Conservation (phyloP, 2,329 filamentous ascomycete genomes). For the Aaosphaeria pasadenensis region DNA sequence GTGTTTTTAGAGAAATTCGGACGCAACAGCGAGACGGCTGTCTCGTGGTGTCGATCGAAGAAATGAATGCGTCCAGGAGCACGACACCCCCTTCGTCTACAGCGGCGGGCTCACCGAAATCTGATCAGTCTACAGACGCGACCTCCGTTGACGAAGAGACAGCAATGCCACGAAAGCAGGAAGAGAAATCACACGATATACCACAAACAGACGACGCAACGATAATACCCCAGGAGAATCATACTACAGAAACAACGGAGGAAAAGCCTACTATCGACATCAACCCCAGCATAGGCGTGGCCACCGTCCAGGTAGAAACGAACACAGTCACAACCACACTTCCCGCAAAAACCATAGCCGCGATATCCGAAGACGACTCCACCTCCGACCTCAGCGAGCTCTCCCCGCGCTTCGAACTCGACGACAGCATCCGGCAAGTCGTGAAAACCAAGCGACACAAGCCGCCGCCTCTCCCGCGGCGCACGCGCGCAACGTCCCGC, state of each 20-base stretch:
- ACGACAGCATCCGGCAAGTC: slow-evolving; percentile 34
- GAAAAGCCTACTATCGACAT: neutral
- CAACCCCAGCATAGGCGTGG: slow-evolving; percentile 25
- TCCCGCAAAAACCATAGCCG: neutral
- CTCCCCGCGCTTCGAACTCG: slow-evolving; percentile 36
- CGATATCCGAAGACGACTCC: slow-evolving; percentile 23
- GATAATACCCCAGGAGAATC: slow-evolving; percentile 13
- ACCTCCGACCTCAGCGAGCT: slow-evolving; percentile 40
- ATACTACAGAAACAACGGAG: slow-evolving; percentile 1
- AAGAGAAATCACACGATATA: slow-evolving; percentile 1
- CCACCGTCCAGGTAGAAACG: slow-evolving; percentile 25
- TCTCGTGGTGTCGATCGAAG: slow-evolving; percentile 25
- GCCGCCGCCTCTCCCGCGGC: slow-evolving; percentile 20
- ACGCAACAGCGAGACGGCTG: slow-evolving; percentile 31
- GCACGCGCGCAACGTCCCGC: slow-evolving; percentile 36
- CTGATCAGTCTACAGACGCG: slow-evolving; percentile 35
- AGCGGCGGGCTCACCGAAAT: slow-evolving; percentile 29
- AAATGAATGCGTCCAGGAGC: slow-evolving; percentile 24
- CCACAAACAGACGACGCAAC: slow-evolving; percentile 13
- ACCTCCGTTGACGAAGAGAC: slow-evolving; percentile 36
- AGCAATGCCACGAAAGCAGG: neutral
- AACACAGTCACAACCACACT: slow-evolving; percentile 22
- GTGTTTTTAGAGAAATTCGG: slow-evolving; percentile 21
- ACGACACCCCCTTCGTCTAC: slow-evolving; percentile 27
- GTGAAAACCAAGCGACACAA: slow-evolving; percentile 31